Evolutionary conservation across 2,329 filamentous ascomycete species (phyloP), one percentile per base, ranked within the genome.

Genomic region (Westerdykella aurantiaca): DNA sequence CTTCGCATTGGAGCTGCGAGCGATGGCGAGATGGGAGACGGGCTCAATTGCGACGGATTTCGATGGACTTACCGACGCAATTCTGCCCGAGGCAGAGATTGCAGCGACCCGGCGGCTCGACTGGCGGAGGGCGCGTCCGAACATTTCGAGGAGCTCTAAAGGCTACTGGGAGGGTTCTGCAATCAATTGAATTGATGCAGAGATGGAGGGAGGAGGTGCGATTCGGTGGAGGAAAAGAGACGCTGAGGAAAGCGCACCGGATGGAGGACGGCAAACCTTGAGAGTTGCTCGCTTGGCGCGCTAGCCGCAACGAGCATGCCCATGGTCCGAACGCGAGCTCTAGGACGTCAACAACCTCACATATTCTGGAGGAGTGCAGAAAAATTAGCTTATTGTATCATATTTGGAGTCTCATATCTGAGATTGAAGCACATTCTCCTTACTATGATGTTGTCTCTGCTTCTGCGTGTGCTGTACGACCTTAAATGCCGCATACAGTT

Each of bases 51-150:
- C 56, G 55, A 58, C 51, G 55, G 51, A 56, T 54, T 64, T 70
- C 68, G 68, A 70, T 70, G 69, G 72, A 94, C 91, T 85, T 90
- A 97, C 93, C 77, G 84, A 85, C 75, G 85, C 85, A 78, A 94
- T 83, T 81, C 89, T 88, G 81, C 88, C 83, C 69, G 86, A 81
- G 70, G 88, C 86, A 85, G 88, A 88, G 78, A 94, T 82, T 78
- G 88, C 88, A 79, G 88, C 86, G 77, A 91, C 87, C 75, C 87
- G 86, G 80, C 90, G 89, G 79, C 86, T 86, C 74, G 89, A 94
- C 81, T 95, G 89, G 80, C 90, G 84, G 78, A 97, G 82, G 80
- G 91, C 90, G 84, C 87, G 95, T 79, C 91, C 88, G 82, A 96
- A 95, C 91, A 97, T 96, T 72, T 72, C 77, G 74, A 72, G 72